Base-by-base conservation (phyloP, 306 rosid species). In the Trifolium dubium region DNA sequence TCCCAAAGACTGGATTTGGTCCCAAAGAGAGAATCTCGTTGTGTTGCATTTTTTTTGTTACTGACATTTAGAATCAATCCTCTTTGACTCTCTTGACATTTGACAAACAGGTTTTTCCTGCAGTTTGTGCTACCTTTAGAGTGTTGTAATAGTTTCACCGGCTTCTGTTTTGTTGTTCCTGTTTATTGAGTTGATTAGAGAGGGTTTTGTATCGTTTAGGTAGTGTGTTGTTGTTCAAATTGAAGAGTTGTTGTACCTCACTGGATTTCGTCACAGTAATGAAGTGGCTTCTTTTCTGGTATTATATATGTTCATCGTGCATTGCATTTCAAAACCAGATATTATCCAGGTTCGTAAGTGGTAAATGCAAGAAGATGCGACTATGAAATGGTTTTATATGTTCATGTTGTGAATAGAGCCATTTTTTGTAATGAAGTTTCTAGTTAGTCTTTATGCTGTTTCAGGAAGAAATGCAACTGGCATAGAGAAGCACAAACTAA, bases 231-330 rank as follows among this genome's bases (percentile, higher is more conserved):
- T 83, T 82, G 72, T 83, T 79, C 77, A 79, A 80, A 85, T 73
- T 79, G 83, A 84, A 69, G 81, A 79, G 81, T 80, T 87, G 90
- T 88, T 88, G 94, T 88, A 91, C 81, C 83, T 69, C 74, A 47
- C 75, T 83, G 87, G 80, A 75, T 73, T 73, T 85, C 71, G 71
- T 78, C 77, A 79, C 65, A 78, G 66, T 70, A 78, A 83, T 80
- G 89, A 77, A 78, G 87, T 61, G 86, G 73, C 60, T 79, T 53
- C 13, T 70, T 83, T 75, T 76, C 71, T 70, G 30, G 68, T 14
- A 50, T 18, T 17, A n/a, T 44, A 34, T 58, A 1, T 8, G 7
- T 10, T 69, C 55, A 29, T 63, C 37, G 54, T 44, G 10, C 74
- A 1, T 6, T 59, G 31, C 50, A 46, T 40, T 67, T 30, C 51